Base-by-base conservation (phyloP, 192 early-diverging fungal species). In the Paraglomus occultum region DNA sequence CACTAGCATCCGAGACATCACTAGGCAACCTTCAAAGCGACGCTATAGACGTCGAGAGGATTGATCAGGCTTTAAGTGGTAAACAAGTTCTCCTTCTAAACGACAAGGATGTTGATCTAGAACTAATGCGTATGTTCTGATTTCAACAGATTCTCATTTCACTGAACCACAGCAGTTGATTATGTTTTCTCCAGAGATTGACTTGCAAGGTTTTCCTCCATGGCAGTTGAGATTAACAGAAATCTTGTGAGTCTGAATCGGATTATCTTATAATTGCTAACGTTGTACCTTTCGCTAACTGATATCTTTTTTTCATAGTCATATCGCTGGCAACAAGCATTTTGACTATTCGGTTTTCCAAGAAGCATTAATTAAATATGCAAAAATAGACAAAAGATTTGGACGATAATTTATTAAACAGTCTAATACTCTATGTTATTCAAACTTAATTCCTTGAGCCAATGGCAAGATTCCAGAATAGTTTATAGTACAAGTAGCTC, bases 391-490 rank as follows among this genome's bases (percentile, higher is more conserved):
- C 18, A 75, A 80, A 43, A 71, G 79, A 58, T 77, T 77, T 69
- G 79, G 79, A 58, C 72, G 73, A 62, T 79, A 73, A 71, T 20
- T 49, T 6, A 49, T 43, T 43, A 23, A 14, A 18, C 8, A 49
- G 5, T 17, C 61, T 43, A 20, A n/a, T 6, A 8, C 49, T 8
- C 7, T 8, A 40, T 31, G 70, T 73, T 87, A 94, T 70, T 89
- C 93, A 79, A 97, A 97, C 79, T 95, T 94, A 76, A 97, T 96
- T 46, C 95, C 95, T 78, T 97, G 95, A 31, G 95, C 94, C 22
- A 96, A 85, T 44, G 95, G 94, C 39, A 97, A 77, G 73, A 82
- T 82, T 11, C 92, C 91, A 71, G 86, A 85, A 77, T 93, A 94
- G 82, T 95, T 95, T 78, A 97, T 90, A 61, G 90, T 91, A 71